Percentiles rank a stretch among this genome's conserved stretches.
phyloP scores from a whole-genome alignment of 2,329 filamentous ascomycete genomes.

The Aquanectria penicillioides region DNA sequence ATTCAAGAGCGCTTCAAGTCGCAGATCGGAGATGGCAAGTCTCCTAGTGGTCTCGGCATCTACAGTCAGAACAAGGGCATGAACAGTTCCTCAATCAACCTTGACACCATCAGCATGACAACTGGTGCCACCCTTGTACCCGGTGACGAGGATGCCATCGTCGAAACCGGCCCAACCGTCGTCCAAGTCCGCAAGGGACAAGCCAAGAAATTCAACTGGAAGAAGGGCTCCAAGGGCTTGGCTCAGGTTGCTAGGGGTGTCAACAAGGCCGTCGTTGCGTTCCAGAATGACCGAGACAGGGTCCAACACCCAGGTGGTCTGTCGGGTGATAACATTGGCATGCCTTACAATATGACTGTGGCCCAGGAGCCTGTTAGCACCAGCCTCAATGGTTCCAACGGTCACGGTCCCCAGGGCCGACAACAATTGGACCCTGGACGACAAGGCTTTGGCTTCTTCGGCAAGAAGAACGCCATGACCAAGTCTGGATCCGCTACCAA shows the following conservation, averaged over 20 bases:
- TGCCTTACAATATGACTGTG: constrained; percentile 77
- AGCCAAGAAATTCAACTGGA: constrained; percentile 98
- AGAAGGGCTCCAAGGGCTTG: constrained; percentile 93
- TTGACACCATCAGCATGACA: constrained; percentile 63
- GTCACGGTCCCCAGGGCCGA: constrained; percentile 27
- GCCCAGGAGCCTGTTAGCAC: constrained; percentile 47
- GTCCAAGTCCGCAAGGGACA: constrained; percentile 95
- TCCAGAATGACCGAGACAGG: constrained; percentile 68
- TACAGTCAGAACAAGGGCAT: constrained; percentile 63
- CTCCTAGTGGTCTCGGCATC: constrained; percentile 66
- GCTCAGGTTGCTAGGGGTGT: constrained; percentile 95
- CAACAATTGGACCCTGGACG: constrained; percentile 50
- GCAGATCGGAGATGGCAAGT: constrained; percentile 66
- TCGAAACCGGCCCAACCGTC: constrained; percentile 85
- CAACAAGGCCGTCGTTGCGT: constrained; percentile 87
- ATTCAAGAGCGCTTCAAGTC: constrained; percentile 94
- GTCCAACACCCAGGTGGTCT: constrained; percentile 63
- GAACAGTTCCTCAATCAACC: constrained; percentile 60
- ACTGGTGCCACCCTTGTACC: constrained; percentile 69
- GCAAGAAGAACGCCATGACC: constrained; percentile 62
- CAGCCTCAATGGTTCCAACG: constrained; percentile 43
- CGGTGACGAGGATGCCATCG: constrained; percentile 72
- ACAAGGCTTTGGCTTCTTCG: constrained; percentile 79
- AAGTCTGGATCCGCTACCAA: constrained; percentile 61
- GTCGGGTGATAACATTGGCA: constrained; percentile 71